phyloP scores from a whole-genome alignment of 1,139 yeast genomes.

The Debaryomycetaceae sp. region DNA sequence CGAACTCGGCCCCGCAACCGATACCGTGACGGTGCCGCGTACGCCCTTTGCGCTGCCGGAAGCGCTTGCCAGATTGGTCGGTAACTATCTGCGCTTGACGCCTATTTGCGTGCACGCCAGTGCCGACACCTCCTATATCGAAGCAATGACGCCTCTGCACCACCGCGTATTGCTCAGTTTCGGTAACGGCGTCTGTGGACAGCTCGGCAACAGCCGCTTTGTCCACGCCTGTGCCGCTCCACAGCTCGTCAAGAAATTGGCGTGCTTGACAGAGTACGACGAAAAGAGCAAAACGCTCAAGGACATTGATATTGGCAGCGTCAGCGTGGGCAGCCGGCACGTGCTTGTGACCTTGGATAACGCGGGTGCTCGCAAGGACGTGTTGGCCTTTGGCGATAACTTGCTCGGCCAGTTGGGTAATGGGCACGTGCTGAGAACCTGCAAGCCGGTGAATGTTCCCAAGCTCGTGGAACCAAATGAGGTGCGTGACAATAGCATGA shows the following conservation, averaged over 20 bases:
- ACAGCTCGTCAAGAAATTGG: conserved; percentile 41
- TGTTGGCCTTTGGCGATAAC: conserved; percentile 76
- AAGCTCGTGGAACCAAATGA: conserved; percentile 47
- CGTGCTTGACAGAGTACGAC: conserved; percentile 32
- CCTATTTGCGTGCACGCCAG: conserved; percentile 46
- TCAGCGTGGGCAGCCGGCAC: conserved; percentile 61
- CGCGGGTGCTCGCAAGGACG: conserved; percentile 35
- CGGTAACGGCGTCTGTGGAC: conserved; percentile 86
- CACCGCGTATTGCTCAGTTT: conserved; percentile 42
- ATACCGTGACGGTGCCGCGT: conserved; percentile 60
- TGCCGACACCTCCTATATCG: conserved; percentile 52
- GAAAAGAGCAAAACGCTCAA: conserved; percentile 20
- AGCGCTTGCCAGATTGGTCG: not conserved
- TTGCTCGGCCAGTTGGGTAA: conserved; percentile 77
- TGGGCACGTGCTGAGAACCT: conserved; percentile 54
- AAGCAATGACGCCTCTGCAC: conserved; percentile 9
- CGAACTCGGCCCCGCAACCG: conserved; percentile 53
- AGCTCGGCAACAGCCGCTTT: conserved; percentile 68
- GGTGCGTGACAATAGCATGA: conserved; percentile 5
- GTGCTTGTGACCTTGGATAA: conserved; percentile 49
- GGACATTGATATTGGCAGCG: conserved; percentile 36
- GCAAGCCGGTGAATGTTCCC: conserved; percentile 48
- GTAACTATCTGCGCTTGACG: conserved; percentile 15
- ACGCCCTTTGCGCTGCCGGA: conserved; percentile 21
- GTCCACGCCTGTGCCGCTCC: conserved; percentile 69